Evolutionary conservation across 2,329 filamentous ascomycete genomes (phyloP).

Genomic region (Sporothrix schenckii): DNA sequence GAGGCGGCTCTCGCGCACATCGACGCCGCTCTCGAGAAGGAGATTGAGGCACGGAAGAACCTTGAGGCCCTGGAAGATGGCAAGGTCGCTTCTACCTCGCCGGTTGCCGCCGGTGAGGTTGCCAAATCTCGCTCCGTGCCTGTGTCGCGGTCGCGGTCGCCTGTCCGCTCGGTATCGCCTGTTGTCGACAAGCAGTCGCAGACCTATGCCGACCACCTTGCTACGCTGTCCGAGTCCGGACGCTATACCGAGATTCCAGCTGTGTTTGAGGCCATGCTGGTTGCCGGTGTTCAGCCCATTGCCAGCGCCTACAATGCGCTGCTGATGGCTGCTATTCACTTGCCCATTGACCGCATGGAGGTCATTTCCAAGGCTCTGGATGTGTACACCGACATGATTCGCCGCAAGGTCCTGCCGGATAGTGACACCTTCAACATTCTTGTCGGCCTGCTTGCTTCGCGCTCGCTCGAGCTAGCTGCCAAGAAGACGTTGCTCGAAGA

Average conservation of each 20-base stretch:
- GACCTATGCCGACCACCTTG: conserved; percentile 76
- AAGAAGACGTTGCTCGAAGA: conserved; percentile 75
- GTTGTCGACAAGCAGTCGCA: conserved; percentile 65
- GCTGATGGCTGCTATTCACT: conserved; percentile 78
- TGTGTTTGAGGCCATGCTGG: conserved; percentile 87
- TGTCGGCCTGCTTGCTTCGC: conserved; percentile 76
- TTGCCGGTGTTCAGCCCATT: conserved; percentile 77
- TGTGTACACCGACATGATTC: conserved; percentile 95
- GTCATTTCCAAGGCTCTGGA: conserved; percentile 89
- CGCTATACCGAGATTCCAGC: conserved; percentile 86
- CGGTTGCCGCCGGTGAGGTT: conserved; percentile 46
- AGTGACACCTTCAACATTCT: conserved; percentile 85
- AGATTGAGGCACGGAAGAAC: conserved; percentile 63
- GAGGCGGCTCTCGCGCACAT: conserved; percentile 74
- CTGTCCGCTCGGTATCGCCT: conserved; percentile 62
- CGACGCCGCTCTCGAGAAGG: conserved; percentile 79
- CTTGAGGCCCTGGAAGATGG: conserved; percentile 51
- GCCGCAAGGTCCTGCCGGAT: conserved; percentile 78
- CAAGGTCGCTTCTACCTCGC: conserved; percentile 47
- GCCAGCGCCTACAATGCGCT: conserved; percentile 90
- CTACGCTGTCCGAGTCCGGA: conserved; percentile 69
- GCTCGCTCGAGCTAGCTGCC: conserved; percentile 75
- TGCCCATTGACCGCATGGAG: conserved; percentile 77
- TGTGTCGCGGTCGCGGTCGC: conserved; percentile 48
- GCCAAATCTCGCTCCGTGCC: conserved; percentile 50